phyloP scores from a whole-genome alignment of 1,284 basidiomycete genomes.

The Exobasidium rhododendri region DNA sequence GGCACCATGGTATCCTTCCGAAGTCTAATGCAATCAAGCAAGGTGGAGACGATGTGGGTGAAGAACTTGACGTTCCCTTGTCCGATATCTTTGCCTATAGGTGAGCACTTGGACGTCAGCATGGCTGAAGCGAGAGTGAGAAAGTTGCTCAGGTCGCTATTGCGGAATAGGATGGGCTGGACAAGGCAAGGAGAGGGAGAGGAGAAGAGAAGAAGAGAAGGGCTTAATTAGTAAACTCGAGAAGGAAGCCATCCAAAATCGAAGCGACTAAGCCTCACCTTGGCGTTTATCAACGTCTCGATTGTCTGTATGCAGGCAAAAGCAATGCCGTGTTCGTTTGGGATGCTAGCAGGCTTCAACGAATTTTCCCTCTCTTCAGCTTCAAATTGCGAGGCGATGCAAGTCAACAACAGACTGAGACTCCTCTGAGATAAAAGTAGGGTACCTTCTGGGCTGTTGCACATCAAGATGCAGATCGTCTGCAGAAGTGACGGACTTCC shows the following conservation, averaged over 20 bases:
- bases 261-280: too few relatives aligned
- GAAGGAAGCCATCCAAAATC: too few relatives aligned
- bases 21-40: not conserved
- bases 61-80: not conserved
- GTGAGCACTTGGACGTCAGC: not conserved
- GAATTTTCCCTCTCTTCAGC: not conserved
- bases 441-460: not conserved
- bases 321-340: not conserved
- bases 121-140: not conserved
- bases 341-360: too few relatives aligned
- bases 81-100: not conserved
- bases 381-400: not conserved
- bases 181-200: not conserved
- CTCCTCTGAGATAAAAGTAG: not conserved
- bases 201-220: too few relatives aligned
- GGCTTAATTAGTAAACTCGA: too few relatives aligned
- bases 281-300: not conserved
- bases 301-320: not conserved
- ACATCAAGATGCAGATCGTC: not conserved
- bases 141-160: not conserved
- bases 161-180: conserved; percentile 1
- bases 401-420: not conserved
- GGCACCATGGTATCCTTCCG: not conserved
- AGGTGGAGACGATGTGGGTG: not conserved
- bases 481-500: not conserved